These are phyloP conservation scores for Furcasterigmium sp. DNA, from an alignment of 2,329 filamentous ascomycete genomes.

Conservation along the genomic window DNA sequence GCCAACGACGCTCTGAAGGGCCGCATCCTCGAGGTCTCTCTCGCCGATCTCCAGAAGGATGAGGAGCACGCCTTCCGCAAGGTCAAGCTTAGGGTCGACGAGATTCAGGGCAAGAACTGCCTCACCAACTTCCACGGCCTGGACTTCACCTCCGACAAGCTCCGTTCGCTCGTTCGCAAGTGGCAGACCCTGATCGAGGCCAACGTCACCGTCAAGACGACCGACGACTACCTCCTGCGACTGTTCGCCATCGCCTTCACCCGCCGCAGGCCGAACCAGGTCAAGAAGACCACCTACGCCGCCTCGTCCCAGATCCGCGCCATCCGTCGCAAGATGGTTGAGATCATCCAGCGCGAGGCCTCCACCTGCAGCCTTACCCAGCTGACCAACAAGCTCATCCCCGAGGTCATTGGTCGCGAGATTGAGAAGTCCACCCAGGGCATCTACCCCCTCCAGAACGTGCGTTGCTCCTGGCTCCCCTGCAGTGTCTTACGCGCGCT, in stretches of 20 bases:
- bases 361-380: slow-evolving; percentile 90
- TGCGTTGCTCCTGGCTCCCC: too few relatives aligned
- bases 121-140: slow-evolving; percentile 99
- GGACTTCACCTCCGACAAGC: slow-evolving; percentile 99
- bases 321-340: slow-evolving; percentile 99
- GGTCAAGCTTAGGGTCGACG: slow-evolving; percentile 96
- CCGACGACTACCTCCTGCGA: slow-evolving; percentile 98
- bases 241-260: slow-evolving; percentile 99
- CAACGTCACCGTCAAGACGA: slow-evolving; percentile 99
- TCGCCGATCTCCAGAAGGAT: slow-evolving; percentile 98
- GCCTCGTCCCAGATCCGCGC: slow-evolving; percentile 93
- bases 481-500: too few relatives aligned
- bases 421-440: slow-evolving; percentile 99
- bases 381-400: slow-evolving; percentile 97
- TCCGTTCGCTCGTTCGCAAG: slow-evolving; percentile 97
- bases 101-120: slow-evolving; percentile 99
- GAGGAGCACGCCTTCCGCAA: slow-evolving; percentile 99
- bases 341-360: slow-evolving; percentile 97
- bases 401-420: slow-evolving; percentile 98
- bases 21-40: slow-evolving; percentile 96
- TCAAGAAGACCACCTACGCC: slow-evolving; percentile 99
- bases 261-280: slow-evolving; percentile 98
- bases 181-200: slow-evolving; percentile 99
- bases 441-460: slow-evolving; percentile 99
- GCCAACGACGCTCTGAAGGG: slow-evolving; percentile 99